phyloP scores from a whole-genome alignment of 306 rosid genomes.

The Rosa multiflora region DNA sequence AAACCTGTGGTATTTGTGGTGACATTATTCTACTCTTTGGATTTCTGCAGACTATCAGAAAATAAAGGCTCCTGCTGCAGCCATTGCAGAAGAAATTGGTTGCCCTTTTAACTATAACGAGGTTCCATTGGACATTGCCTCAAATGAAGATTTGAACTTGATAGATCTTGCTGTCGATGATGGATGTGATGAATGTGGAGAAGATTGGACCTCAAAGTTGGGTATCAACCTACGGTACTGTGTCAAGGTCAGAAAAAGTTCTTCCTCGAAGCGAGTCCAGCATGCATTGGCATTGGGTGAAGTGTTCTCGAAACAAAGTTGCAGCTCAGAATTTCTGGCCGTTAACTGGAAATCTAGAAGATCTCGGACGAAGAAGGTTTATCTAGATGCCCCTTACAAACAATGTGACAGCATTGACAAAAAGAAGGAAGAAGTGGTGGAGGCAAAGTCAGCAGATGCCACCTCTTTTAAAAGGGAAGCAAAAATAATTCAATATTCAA shows the following conservation, averaged over 20 bases:
- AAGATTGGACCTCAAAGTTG: conserved; percentile 90
- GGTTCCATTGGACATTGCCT: conserved; percentile 71
- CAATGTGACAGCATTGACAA: conserved; percentile 36
- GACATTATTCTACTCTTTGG: conserved; percentile 22
- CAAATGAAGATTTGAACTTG: conserved; percentile 73
- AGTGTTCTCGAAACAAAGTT: conserved; percentile 47
- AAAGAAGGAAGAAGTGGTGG: conserved; percentile 45
- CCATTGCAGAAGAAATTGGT: conserved; percentile 84
- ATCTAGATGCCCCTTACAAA: conserved; percentile 29
- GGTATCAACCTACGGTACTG: conserved; percentile 79
- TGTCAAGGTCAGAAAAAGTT: conserved; percentile 69
- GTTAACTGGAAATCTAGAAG: conserved; percentile 69
- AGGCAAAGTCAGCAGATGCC: conserved; percentile 30
- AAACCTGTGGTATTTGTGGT: conserved; percentile 6
- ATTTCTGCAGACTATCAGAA: conserved; percentile 75
- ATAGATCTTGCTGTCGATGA: conserved; percentile 87
- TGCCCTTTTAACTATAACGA: conserved; percentile 62
- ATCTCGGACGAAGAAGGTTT: conserved; percentile 71
- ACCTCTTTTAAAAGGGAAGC: conserved; percentile 31
- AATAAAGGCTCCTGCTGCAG: conserved; percentile 84
- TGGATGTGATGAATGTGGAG: conserved; percentile 54
- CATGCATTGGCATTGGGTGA: conserved; percentile 63
- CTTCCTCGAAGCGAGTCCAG: conserved; percentile 61
- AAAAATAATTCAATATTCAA: conserved; percentile 72
- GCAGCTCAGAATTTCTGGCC: conserved; percentile 34